Evolutionary conservation across 2,329 filamentous ascomycete species (phyloP).

Genomic region (Fusarium sp.): DNA sequence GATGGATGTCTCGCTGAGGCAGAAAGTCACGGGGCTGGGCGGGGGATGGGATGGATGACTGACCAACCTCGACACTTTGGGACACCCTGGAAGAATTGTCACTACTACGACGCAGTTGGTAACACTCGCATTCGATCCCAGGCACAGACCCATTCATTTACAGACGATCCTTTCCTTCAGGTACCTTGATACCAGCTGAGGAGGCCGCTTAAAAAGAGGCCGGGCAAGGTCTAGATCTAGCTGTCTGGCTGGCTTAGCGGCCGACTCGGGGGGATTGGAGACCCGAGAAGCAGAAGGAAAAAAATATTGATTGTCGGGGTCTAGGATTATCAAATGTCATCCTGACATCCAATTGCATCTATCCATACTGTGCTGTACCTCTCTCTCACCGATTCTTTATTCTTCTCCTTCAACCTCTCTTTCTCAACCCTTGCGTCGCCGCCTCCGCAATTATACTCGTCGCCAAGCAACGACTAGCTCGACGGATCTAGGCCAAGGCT

Average conservation of each 20-base stretch:
- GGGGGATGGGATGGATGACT: background rate
- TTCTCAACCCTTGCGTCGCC: background rate
- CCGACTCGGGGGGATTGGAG: background rate
- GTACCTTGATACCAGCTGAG: background rate
- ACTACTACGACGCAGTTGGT: background rate
- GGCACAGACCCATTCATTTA: background rate
- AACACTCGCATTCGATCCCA: background rate
- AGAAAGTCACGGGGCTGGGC: conserved; percentile 35
- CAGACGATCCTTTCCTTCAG: background rate
- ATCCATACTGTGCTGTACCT: conserved; percentile 16
- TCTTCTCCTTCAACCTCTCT: background rate
- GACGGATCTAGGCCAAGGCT: background rate
- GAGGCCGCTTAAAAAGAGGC: background rate
- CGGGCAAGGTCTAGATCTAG: background rate
- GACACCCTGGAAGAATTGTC: background rate
- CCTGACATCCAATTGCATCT: conserved; percentile 26
- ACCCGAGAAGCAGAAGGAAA: background rate
- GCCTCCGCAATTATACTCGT: conserved; percentile 4
- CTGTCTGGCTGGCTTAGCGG: conserved; percentile 2
- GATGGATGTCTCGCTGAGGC: background rate
- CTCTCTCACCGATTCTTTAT: conserved; percentile 33
- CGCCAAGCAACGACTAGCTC: conserved; percentile 34
- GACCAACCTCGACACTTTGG: background rate
- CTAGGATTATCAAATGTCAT: conserved; percentile 21
- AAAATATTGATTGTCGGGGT: conserved; percentile 5